A percentile compares a stretch with the other conserved stretches of the same genome.
Conservation (phyloP, 2,329 filamentous ascomycete genomes). For the Zasmidium angulare region DNA sequence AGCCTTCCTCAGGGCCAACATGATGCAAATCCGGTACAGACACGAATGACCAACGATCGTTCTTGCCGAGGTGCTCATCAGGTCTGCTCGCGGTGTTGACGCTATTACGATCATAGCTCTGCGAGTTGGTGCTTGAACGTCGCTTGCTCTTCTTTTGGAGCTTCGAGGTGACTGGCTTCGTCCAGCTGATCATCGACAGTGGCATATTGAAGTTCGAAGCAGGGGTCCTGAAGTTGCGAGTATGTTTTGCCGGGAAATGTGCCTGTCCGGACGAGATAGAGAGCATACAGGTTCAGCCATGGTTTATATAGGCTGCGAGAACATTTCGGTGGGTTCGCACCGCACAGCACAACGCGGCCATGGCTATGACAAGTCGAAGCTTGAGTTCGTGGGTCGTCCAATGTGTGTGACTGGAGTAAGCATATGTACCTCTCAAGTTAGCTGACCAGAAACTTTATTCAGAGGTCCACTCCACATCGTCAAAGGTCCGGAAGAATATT, state of each 20-base stretch:
- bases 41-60: background rate
- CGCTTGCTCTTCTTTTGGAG: background rate
- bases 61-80: too few species aligned
- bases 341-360: background rate
- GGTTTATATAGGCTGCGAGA: too few species aligned
- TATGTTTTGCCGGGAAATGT: too few species aligned
- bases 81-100: background rate
- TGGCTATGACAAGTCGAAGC: background rate
- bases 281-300: too few species aligned
- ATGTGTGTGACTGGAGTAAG: background rate
- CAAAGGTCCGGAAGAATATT: slow-evolving; percentile 14
- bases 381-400: background rate
- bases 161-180: background rate
- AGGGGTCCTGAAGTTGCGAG: too few species aligned
- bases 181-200: background rate
- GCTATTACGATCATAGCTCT: too few species aligned
- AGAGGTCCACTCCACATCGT: background rate
- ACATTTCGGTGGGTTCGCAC: background rate
- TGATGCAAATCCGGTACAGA: background rate
- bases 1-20: background rate
- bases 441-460: background rate
- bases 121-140: too few species aligned
- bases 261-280: too few species aligned
- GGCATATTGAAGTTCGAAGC: background rate
- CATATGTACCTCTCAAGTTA: background rate